phyloP scores from a whole-genome alignment of 495 filamentous ascomycete genomes.

The Xylaria acuta region DNA sequence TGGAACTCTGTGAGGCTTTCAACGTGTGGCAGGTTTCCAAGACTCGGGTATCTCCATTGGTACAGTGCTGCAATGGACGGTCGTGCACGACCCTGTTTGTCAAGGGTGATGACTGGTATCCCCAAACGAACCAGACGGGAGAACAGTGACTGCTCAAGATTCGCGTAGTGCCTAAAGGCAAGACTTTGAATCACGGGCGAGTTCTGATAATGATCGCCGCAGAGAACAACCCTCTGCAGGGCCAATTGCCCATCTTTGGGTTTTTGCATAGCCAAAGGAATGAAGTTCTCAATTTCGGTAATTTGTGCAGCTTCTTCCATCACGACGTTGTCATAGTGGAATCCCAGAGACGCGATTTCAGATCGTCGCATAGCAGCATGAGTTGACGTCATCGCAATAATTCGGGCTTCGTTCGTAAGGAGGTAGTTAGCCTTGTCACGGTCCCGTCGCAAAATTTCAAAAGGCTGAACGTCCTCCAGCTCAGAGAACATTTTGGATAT shows the following conservation, averaged over 20 bases:
- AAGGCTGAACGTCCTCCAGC: slow-evolving; percentile 90
- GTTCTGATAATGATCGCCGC: slow-evolving; percentile 96
- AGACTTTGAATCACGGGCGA: slow-evolving; percentile 94
- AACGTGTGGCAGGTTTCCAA: slow-evolving; percentile 81
- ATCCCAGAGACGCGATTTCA: slow-evolving; percentile 89
- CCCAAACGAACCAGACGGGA: slow-evolving; percentile 87
- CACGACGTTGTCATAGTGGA: slow-evolving; percentile 96
- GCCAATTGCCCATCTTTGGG: slow-evolving; percentile 73
- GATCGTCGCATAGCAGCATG: slow-evolving; percentile 97
- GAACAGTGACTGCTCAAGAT: slow-evolving; percentile 95
- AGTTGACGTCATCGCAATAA: slow-evolving; percentile 98
- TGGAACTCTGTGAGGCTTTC: slow-evolving; percentile 72
- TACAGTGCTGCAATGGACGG: slow-evolving; percentile 88
- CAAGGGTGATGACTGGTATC: slow-evolving; percentile 86
- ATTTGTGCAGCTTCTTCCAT: slow-evolving; percentile 99
- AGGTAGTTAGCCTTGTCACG: slow-evolving; percentile 96
- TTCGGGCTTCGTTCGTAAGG: slow-evolving; percentile 89
- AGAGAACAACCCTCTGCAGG: slow-evolving; percentile 87
- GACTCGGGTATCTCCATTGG: slow-evolving; percentile 86
- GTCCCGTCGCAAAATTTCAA: slow-evolving; percentile 87
- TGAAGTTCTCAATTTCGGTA: slow-evolving; percentile 96
- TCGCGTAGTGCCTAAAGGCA: slow-evolving; percentile 95
- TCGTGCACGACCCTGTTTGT: slow-evolving; percentile 89
- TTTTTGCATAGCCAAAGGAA: slow-evolving; percentile 88
- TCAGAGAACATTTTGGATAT: slow-evolving; percentile 91